Conservation (phyloP, 495 filamentous ascomycete species). For the Hypoxylon cercidicola region DNA sequence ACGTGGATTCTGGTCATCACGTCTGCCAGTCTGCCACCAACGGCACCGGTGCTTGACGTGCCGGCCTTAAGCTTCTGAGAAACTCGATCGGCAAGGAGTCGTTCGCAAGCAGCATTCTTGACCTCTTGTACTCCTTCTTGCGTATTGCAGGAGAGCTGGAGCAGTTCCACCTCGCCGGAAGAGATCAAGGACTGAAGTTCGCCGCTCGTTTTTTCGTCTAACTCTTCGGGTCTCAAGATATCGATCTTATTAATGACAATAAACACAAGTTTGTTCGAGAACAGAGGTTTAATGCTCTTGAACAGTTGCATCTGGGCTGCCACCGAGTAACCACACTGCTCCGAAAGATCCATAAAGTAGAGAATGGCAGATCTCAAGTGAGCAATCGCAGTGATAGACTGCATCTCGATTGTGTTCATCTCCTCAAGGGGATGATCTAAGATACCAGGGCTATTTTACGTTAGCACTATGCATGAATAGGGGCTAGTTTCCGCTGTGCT, state of each 20-base stretch:
- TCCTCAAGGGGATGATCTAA: constrained; percentile 97
- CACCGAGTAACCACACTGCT: constrained; percentile 97
- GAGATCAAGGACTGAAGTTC: constrained; percentile 83
- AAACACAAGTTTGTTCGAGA: constrained; percentile 96
- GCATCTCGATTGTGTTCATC: constrained; percentile 99
- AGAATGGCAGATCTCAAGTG: constrained; percentile 93
- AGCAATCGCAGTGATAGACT: constrained; percentile 93
- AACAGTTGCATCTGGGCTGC: constrained; percentile 90
- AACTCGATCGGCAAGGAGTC: constrained; percentile 89
- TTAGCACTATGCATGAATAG: constrained; percentile 15
- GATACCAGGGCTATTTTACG: constrained; percentile 73
- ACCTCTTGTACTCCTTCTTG: constrained; percentile 93
- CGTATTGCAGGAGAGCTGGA: constrained; percentile 93
- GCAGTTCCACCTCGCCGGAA: constrained; percentile 86
- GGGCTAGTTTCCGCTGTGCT: background rate
- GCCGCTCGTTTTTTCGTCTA: constrained; percentile 81
- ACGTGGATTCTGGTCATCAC: constrained; percentile 95
- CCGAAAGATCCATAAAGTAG: constrained; percentile 98
- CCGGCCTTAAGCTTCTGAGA: constrained; percentile 95
- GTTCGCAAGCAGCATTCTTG: constrained; percentile 93
- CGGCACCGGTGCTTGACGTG: constrained; percentile 74
- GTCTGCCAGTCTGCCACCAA: constrained; percentile 83
- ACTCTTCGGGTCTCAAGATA: constrained; percentile 84
- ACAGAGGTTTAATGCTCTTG: constrained; percentile 94
- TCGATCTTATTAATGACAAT: constrained; percentile 99